Conservation (phyloP, 139 green algal species). For the Raphidocelis subcapitata region DNA sequence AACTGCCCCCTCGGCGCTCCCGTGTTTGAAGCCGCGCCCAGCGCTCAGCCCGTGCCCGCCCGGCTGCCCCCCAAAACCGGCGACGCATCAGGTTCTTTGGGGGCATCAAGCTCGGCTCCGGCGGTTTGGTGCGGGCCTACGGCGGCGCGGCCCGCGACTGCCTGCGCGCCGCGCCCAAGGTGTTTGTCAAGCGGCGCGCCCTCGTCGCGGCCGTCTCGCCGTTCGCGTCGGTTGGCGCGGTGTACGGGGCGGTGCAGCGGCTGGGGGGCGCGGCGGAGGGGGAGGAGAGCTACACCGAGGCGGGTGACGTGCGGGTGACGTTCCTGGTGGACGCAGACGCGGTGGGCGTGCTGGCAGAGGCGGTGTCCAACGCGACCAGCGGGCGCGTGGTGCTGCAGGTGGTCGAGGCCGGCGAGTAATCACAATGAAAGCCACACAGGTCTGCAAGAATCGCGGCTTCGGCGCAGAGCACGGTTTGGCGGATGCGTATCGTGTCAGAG, state of each 20-base stretch:
- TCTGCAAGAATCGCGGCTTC: no score
- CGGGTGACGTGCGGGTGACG: slow-evolving; percentile 23
- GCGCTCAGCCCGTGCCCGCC: no score
- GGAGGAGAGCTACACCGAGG: slow-evolving; percentile 35
- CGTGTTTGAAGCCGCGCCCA: not conserved
- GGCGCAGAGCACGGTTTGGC: no score
- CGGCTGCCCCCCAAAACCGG: no score
- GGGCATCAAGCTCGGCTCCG: slow-evolving; percentile 84
- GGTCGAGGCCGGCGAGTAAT: not conserved
- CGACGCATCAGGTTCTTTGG: slow-evolving; percentile 88
- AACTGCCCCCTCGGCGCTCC: no score
- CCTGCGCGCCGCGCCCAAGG: slow-evolving; percentile 41
- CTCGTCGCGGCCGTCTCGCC: slow-evolving; percentile 10
- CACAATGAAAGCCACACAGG: no score
- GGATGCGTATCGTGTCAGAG: no score
- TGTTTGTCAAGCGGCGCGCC: slow-evolving; percentile 39
- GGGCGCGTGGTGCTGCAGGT: slow-evolving; percentile 29
- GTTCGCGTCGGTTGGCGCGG: slow-evolving; percentile 37
- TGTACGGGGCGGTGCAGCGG: slow-evolving; percentile 42
- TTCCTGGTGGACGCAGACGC: slow-evolving; percentile 20
- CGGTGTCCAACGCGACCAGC: slow-evolving; percentile 38
- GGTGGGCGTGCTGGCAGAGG: slow-evolving; percentile 9
- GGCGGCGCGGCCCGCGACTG: slow-evolving; percentile 72
- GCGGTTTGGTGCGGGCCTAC: slow-evolving; percentile 82
- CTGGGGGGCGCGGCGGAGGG: slow-evolving; percentile 10